These are phyloP conservation scores for Hypoxylon rubiginosum DNA, from an alignment of 2,329 filamentous ascomycete genomes.

Conservation along the genomic window DNA sequence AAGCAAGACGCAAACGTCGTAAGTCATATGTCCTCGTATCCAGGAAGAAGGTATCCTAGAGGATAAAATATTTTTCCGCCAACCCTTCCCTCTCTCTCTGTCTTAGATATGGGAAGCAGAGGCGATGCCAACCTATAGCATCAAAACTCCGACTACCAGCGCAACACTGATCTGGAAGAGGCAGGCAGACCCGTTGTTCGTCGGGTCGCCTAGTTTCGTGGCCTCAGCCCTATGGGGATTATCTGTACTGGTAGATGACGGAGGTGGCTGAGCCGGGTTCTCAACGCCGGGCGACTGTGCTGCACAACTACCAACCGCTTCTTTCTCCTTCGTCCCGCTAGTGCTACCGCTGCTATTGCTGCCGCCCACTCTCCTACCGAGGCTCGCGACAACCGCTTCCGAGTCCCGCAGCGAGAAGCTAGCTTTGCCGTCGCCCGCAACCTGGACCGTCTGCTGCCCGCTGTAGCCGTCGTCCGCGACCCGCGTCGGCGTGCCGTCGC, in stretches of 20 bases:
- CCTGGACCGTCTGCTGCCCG: slow-evolving; percentile 45
- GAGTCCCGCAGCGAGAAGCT: slow-evolving; percentile 58
- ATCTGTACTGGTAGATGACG: slow-evolving; percentile 1
- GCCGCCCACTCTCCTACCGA: slow-evolving; percentile 49
- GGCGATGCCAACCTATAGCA: slow-evolving; percentile 24
- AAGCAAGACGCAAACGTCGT: background rate
- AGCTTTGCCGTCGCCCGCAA: slow-evolving; percentile 53
- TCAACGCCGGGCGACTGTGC: background rate
- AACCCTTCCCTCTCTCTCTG: background rate
- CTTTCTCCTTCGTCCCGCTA: background rate
- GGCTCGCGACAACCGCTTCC: slow-evolving; percentile 61
- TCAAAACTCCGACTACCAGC: slow-evolving; percentile 15
- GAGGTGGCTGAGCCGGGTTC: background rate
- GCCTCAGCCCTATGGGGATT: background rate
- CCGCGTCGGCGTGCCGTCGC: slow-evolving; percentile 56
- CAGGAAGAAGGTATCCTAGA: background rate
- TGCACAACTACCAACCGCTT: background rate
- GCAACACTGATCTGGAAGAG: slow-evolving; percentile 17
- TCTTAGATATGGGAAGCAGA: background rate
- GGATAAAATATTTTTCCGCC: background rate
- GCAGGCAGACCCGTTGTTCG: background rate
- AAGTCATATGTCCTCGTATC: background rate
- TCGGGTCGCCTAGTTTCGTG: background rate
- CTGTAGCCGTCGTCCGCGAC: slow-evolving; percentile 53
- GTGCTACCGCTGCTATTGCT: too few relatives aligned